Conservation (phyloP, 768 basidiomycete species). For the Tephrocybe sp. region DNA sequence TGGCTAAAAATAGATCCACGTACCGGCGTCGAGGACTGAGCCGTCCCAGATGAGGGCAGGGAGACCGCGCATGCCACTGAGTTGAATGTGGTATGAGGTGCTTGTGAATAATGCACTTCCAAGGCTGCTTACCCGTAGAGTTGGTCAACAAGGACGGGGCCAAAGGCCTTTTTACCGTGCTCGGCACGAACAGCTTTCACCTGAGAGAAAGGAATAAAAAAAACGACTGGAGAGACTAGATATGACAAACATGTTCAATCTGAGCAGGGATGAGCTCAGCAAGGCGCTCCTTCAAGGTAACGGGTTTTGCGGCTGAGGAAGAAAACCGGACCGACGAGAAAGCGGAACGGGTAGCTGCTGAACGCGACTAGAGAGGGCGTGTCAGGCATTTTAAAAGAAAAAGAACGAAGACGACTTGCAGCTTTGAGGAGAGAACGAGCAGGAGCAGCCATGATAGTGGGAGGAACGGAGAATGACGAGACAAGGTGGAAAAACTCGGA, state of each 20-base stretch:
- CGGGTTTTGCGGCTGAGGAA: slow-evolving; percentile 62
- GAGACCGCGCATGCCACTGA: slow-evolving; percentile 82
- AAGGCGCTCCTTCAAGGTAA: slow-evolving; percentile 87
- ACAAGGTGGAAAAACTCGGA: slow-evolving; percentile 18
- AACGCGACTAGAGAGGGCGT: slow-evolving; percentile 47
- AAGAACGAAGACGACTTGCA: slow-evolving; percentile 26
- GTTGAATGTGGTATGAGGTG: slow-evolving; percentile 4
- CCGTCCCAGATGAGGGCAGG: slow-evolving; percentile 98
- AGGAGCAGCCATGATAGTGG: slow-evolving; percentile 40
- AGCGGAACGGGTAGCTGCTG: slow-evolving; percentile 40
- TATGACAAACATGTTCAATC: slow-evolving; percentile 58
- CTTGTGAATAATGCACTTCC: neutral
- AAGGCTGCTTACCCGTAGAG: slow-evolving; percentile 67
- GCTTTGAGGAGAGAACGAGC: slow-evolving; percentile 34
- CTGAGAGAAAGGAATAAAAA: slow-evolving; percentile 32
- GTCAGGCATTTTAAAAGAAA: slow-evolving; percentile 1
- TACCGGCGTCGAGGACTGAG: slow-evolving; percentile 92
- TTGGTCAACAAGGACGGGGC: slow-evolving; percentile 87
- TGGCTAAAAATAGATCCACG: slow-evolving; percentile 19
- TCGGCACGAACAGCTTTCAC: slow-evolving; percentile 80
- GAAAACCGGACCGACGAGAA: slow-evolving; percentile 55
- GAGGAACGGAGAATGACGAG: slow-evolving; percentile 16
- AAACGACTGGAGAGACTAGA: slow-evolving; percentile 3
- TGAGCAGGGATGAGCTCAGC: slow-evolving; percentile 91
- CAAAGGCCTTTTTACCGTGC: slow-evolving; percentile 92